These are phyloP conservation scores for Hypoxylon subgilvum DNA, from an alignment of 495 filamentous ascomycete genomes.

Conservation along the genomic window DNA sequence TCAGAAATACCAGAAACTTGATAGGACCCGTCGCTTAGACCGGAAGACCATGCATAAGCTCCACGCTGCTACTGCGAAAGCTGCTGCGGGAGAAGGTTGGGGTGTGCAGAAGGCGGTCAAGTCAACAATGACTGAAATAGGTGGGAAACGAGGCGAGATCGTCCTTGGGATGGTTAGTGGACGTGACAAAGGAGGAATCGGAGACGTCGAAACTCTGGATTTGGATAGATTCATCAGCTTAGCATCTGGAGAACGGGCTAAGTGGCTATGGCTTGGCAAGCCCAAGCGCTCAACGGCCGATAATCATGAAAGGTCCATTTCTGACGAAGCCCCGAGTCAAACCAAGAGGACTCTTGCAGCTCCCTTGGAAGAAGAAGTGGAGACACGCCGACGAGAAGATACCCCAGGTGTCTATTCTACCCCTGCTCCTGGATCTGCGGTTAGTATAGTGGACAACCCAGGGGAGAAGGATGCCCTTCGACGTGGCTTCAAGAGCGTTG, in stretches of 20 bases:
- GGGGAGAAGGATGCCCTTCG: conserved; percentile 72
- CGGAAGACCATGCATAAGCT: conserved; percentile 80
- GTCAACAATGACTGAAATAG: conserved; percentile 90
- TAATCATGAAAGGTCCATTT: conserved; percentile 57
- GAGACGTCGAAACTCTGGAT: conserved; percentile 88
- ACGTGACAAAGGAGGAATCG: conserved; percentile 84
- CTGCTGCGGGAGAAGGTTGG: conserved; percentile 75
- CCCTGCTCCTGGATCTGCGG: conserved; percentile 47
- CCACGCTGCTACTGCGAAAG: conserved; percentile 83
- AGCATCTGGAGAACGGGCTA: conserved; percentile 77
- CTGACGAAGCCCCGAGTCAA: conserved; percentile 51
- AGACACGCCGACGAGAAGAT: conserved; percentile 51
- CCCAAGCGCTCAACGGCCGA: conserved; percentile 62
- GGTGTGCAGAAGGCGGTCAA: conserved; percentile 89
- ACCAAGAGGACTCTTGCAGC: conserved; percentile 58
- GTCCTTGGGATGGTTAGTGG: conserved; percentile 92
- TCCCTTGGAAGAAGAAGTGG: conserved; percentile 55
- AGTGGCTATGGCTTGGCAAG: conserved; percentile 96
- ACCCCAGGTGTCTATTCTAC: conserved; percentile 44
- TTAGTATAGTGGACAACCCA: conserved; percentile 50
- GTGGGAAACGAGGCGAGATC: conserved; percentile 94
- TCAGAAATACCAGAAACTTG: conserved; percentile 85
- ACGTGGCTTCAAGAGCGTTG: conserved; percentile 76
- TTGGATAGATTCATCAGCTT: conserved; percentile 81
- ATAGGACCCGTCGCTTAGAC: conserved; percentile 77